A percentile compares a stretch with the other conserved stretches of the same genome.
Evolutionary conservation across 139 green algal species (phyloP).

Genomic region (Tetraselmis striata): DNA sequence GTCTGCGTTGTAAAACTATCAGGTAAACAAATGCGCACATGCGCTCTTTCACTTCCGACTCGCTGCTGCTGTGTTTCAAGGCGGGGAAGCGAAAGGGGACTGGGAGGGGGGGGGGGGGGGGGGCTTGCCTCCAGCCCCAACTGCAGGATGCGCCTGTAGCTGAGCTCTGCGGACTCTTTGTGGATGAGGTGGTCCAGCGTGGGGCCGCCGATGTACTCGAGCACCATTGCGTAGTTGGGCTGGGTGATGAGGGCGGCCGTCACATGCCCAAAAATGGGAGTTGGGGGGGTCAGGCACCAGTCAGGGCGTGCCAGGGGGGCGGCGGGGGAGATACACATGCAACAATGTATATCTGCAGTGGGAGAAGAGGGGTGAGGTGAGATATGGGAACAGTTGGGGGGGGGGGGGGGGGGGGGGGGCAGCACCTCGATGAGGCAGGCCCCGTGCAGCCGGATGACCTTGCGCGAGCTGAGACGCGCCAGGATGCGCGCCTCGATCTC

Average conservation of each 20-base stretch:
- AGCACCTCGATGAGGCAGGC: not conserved
- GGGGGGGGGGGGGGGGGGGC: no score
- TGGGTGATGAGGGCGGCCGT: no score
- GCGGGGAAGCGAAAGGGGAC: no score
- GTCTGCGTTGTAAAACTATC: no score
- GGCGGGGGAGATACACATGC: no score
- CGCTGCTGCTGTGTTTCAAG: no score
- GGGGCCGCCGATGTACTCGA: not conserved
- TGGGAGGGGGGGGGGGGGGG: not conserved
- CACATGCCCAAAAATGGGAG: no score
- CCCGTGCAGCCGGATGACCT: not conserved
- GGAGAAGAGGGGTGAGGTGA: not conserved
- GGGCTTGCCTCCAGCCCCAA: not conserved
- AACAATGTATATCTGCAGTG: not conserved
- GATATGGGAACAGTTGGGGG: no score
- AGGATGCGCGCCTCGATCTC: not conserved
- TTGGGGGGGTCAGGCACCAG: no score
- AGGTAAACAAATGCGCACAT: no score
- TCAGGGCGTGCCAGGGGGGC: no score
- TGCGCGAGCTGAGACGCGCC: not conserved
- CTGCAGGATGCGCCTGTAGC: not conserved
- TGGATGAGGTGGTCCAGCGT: not conserved
- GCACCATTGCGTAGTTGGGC: not conserved
- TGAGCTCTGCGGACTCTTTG: not conserved
- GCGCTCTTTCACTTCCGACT: no score